phyloP scores from a whole-genome alignment of 2,329 filamentous ascomycete species.

The Eutypa lata region DNA sequence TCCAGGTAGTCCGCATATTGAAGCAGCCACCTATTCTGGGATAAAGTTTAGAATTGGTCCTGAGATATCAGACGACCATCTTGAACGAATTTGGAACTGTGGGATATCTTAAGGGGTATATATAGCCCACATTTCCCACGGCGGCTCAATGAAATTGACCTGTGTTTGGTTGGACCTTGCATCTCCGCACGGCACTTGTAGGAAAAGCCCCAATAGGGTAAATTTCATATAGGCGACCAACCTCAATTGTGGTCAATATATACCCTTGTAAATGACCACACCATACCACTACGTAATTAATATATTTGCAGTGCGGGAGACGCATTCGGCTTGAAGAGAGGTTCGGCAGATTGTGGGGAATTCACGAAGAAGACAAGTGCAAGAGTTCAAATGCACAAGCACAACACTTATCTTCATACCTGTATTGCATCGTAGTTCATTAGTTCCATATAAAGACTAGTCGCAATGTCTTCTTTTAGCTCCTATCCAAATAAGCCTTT shows the following conservation, averaged over 20 bases:
- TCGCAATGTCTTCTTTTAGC: too few relatives aligned
- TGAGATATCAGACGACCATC: conserved; percentile 4
- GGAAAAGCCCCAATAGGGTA: conserved; percentile 17
- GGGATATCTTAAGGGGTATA: conserved; percentile 15
- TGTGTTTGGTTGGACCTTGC: conserved; percentile 13
- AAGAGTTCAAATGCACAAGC: too few relatives aligned
- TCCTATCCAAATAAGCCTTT: too few relatives aligned
- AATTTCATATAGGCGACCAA: conserved; percentile 21
- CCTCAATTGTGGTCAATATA: conserved; percentile 16
- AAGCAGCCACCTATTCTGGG: conserved; percentile 10
- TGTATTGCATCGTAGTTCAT: too few relatives aligned
- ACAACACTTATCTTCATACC: too few relatives aligned
- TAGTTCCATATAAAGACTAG: too few relatives aligned
- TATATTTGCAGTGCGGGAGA: neutral
- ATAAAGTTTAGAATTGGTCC: conserved; percentile 6
- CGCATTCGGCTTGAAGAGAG: neutral
- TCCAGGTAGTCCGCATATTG: conserved; percentile 19
- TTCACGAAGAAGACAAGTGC: too few relatives aligned
- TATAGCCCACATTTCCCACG: conserved; percentile 18
- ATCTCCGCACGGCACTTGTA: conserved; percentile 26
- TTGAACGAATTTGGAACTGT: conserved; percentile 2
- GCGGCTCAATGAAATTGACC: conserved; percentile 23
- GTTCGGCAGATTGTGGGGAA: neutral
- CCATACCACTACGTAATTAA: neutral
- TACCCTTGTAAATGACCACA: conserved; percentile 14